Evolutionary conservation across 768 basidiomycete genomes (phyloP).

Genomic region (Tylopilus subfusipes): DNA sequence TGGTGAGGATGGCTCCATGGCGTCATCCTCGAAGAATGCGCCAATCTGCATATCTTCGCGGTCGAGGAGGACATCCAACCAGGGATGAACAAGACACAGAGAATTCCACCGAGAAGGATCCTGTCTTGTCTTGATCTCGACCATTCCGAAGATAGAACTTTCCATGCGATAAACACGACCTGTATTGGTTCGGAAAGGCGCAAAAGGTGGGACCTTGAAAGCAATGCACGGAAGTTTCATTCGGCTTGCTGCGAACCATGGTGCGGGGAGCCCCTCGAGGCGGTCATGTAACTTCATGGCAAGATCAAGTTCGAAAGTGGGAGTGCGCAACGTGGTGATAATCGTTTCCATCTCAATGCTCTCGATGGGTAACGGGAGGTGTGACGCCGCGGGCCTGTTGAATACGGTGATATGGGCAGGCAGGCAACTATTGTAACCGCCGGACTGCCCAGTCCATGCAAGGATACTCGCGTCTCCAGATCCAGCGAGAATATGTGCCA

Average conservation of each 20-base stretch:
- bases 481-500: too few relatives aligned
- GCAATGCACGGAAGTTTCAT: slow-evolving; percentile 1
- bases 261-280: too few relatives aligned
- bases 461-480: too few relatives aligned
- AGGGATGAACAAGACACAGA: too few relatives aligned
- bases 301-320: neutral
- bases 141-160: neutral
- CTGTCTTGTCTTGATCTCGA: neutral
- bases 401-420: too few relatives aligned
- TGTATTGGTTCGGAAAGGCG: neutral
- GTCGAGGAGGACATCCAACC: too few relatives aligned
- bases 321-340: neutral
- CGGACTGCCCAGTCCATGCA: too few relatives aligned
- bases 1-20: neutral
- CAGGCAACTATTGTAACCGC: too few relatives aligned
- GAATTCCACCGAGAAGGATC: too few relatives aligned
- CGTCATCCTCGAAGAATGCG: neutral
- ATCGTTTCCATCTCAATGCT: neutral
- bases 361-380: neutral
- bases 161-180: neutral
- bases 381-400: neutral
- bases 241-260: neutral
- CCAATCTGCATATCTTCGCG: neutral
- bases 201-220: neutral
- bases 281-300: too few relatives aligned